These are phyloP conservation scores for Dothideomycetidae sp. DNA, from an alignment of 2,329 filamentous ascomycete species.

Conservation along the genomic window DNA sequence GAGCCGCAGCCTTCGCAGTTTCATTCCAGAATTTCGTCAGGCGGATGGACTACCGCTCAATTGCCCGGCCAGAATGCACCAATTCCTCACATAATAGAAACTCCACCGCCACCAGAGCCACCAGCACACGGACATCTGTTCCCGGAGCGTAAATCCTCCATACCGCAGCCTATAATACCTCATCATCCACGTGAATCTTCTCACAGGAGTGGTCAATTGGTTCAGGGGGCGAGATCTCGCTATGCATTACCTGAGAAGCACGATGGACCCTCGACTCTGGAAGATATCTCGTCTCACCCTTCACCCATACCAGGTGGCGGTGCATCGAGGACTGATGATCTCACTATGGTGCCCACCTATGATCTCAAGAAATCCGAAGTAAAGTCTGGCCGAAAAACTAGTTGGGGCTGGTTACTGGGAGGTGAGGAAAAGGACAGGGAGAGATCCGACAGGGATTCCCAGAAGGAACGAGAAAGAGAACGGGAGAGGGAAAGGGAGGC, in stretches of 20 bases:
- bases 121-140: conserved; percentile 21
- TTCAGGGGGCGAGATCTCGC: conserved; percentile 14
- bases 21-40: conserved; percentile 42
- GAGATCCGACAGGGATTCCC: conserved; percentile 48
- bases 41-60: conserved; percentile 41
- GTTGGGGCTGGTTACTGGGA: conserved; percentile 67
- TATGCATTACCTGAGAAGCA: conserved; percentile 1
- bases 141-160: conserved; percentile 39
- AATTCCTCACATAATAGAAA: conserved; percentile 52
- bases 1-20: conserved; percentile 30
- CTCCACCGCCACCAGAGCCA: conserved; percentile 32
- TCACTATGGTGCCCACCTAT: conserved; percentile 68
- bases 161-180: conserved; percentile 19
- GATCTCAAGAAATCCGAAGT: conserved; percentile 57
- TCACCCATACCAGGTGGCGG: conserved; percentile 54
- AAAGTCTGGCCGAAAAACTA: conserved; percentile 61
- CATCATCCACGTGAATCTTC: conserved; percentile 1
- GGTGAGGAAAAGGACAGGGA: conserved; percentile 59
- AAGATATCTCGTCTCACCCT: conserved; percentile 51
- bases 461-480: conserved; percentile 29
- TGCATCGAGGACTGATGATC: conserved; percentile 56
- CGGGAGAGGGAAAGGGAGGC: conserved; percentile 48
- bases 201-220: conserved; percentile 23
- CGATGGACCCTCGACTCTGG: conserved; percentile 31
- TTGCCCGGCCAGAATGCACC: conserved; percentile 33